Conservation (phyloP, 305 asterid species). For the Euphrasia arctica region DNA sequence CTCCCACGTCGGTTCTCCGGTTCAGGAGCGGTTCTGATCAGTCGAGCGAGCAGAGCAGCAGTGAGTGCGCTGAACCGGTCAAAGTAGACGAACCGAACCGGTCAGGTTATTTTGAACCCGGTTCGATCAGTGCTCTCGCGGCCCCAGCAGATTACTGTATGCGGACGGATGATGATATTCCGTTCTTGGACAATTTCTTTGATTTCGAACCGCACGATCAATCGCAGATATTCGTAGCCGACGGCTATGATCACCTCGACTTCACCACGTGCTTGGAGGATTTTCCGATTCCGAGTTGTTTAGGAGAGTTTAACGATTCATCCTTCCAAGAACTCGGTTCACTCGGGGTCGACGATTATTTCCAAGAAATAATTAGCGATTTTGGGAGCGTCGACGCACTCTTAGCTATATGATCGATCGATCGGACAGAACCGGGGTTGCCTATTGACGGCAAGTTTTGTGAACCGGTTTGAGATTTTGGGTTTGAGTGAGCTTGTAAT, state of each 20-base stretch:
- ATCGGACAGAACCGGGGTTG: too few species aligned
- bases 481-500: too few species aligned
- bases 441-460: too few species aligned
- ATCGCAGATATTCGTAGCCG: neutral
- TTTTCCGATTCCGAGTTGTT: neutral
- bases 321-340: neutral
- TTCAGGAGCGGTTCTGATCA: constrained; percentile 32
- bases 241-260: neutral
- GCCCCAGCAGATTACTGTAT: constrained; percentile 31
- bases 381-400: neutral
- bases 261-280: neutral
- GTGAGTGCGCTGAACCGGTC: constrained; percentile 25
- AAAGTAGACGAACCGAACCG: constrained; percentile 8
- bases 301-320: too few species aligned
- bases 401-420: neutral
- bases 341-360: too few species aligned
- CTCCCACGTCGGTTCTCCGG: constrained; percentile 51
- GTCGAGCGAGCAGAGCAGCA: constrained; percentile 31
- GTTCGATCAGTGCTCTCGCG: too few species aligned
- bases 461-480: too few species aligned
- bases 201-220: constrained; percentile 29
- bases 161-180: constrained; percentile 32
- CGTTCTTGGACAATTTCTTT: constrained; percentile 53
- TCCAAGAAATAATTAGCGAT: too few species aligned
- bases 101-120: neutral